These are phyloP conservation scores for Stephania yunnanensis DNA, from an alignment of 164 flowering plant species.

Conservation along the genomic window DNA sequence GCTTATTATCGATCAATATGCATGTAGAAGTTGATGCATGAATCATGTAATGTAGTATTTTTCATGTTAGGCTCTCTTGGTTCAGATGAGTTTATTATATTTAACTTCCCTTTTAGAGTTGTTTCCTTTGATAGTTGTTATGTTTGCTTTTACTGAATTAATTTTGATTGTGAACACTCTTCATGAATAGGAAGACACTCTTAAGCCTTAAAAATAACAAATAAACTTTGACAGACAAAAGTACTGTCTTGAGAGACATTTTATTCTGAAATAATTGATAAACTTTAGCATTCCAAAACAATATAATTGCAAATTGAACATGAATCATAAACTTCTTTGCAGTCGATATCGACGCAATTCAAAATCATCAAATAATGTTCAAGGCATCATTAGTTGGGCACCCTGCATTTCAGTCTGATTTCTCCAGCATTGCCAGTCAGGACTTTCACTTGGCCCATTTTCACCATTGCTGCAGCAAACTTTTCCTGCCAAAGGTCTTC, in stretches of 20 bases:
- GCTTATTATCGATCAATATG: background rate
- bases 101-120: background rate
- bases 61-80: background rate
- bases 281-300: background rate
- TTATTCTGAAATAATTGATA: background rate
- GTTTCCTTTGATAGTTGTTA: background rate
- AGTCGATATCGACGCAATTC: too few relatives aligned
- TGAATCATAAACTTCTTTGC: background rate
- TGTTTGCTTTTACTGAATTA: background rate
- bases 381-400: slow-evolving; percentile 24
- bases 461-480: slow-evolving; percentile 60
- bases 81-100: too few relatives aligned
- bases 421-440: slow-evolving; percentile 48
- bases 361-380: background rate
- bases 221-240: background rate
- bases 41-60: too few relatives aligned
- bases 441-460: slow-evolving; percentile 58
- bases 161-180: too few relatives aligned
- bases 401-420: slow-evolving; percentile 44
- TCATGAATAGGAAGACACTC: too few relatives aligned
- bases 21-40: background rate
- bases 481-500: slow-evolving; percentile 26
- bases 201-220: too few relatives aligned
- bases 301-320: background rate
- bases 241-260: background rate